phyloP scores from a whole-genome alignment of 208 protist genomes.

The Vickermania spadyakhi region DNA sequence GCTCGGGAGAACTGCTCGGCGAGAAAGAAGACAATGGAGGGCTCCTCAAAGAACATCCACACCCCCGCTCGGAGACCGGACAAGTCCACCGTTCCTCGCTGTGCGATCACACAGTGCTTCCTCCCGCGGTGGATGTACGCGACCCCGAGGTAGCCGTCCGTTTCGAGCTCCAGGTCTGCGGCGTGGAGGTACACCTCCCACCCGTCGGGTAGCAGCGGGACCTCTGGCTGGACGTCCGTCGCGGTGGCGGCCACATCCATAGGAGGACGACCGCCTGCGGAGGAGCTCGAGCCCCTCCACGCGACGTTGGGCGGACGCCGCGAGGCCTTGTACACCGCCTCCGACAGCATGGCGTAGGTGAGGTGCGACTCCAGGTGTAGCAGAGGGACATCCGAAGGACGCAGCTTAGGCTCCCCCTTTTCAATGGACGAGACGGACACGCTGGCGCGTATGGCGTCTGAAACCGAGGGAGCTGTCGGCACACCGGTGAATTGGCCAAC shows the following conservation, averaged over 20 bases:
- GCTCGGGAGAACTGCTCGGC: slow-evolving; percentile 79
- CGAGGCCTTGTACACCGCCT: slow-evolving; percentile 58
- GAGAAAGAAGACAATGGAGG: slow-evolving; percentile 79
- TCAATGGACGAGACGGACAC: background rate
- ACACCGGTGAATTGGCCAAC: no score
- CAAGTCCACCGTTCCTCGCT: slow-evolving; percentile 81
- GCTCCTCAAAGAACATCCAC: slow-evolving; percentile 89
- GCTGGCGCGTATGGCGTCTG: background rate
- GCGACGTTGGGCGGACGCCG: background rate
- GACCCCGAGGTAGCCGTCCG: slow-evolving; percentile 78
- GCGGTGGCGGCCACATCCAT: no score
- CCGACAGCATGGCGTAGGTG: slow-evolving; percentile 65
- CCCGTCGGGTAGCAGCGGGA: slow-evolving; percentile 36
- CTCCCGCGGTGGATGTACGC: slow-evolving; percentile 66
- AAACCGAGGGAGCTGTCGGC: no score
- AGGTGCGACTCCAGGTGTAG: slow-evolving; percentile 53
- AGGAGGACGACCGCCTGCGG: no score
- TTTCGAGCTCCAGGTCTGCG: slow-evolving; percentile 53
- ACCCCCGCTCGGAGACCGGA: slow-evolving; percentile 67
- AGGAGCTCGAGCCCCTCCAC: no score
- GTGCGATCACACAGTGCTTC: slow-evolving; percentile 74
- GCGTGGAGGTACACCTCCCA: slow-evolving; percentile 70
- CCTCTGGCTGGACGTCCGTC: no score
- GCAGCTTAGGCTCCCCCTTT: slow-evolving; percentile 17
- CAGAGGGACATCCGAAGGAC: slow-evolving; percentile 32